Conservation (phyloP, 305 asterid species). For the Rubia tinctorum region DNA sequence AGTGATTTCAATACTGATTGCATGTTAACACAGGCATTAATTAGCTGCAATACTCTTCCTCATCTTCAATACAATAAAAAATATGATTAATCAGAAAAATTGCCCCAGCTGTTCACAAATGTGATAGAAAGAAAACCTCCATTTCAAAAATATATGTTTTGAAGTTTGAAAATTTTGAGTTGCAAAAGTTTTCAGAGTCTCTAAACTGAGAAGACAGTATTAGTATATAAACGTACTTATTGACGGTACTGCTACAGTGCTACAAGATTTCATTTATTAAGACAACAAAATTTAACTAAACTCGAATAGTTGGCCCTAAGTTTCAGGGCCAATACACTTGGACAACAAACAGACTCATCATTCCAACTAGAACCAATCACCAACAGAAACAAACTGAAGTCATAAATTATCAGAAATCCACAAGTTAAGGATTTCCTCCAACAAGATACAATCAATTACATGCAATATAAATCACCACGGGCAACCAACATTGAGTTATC, state of each 20-base stretch:
- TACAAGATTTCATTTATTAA: background rate
- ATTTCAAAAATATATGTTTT: background rate
- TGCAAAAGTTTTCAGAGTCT: background rate
- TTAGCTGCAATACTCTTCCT: background rate
- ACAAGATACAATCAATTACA: background rate
- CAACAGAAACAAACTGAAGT: background rate
- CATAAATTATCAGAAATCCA: background rate
- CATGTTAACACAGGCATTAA: background rate
- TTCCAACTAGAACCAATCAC: background rate
- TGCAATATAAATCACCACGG: background rate
- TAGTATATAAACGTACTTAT: background rate
- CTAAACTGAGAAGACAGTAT: background rate
- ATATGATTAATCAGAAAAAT: background rate
- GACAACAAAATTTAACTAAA: background rate
- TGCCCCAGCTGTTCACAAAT: background rate
- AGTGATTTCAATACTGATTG: background rate
- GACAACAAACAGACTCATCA: background rate
- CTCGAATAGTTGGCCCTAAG: background rate
- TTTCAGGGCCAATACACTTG: background rate
- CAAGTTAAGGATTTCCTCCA: background rate
- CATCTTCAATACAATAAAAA: background rate
- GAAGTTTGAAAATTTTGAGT: background rate
- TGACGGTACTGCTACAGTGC: background rate
- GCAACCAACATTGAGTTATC: background rate
- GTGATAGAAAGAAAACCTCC: background rate